A percentile compares a stretch with the other conserved stretches of the same genome.
These are phyloP conservation scores for Hypoxylon rickii DNA, from an alignment of 495 filamentous ascomycete species.

Conservation along the genomic window DNA sequence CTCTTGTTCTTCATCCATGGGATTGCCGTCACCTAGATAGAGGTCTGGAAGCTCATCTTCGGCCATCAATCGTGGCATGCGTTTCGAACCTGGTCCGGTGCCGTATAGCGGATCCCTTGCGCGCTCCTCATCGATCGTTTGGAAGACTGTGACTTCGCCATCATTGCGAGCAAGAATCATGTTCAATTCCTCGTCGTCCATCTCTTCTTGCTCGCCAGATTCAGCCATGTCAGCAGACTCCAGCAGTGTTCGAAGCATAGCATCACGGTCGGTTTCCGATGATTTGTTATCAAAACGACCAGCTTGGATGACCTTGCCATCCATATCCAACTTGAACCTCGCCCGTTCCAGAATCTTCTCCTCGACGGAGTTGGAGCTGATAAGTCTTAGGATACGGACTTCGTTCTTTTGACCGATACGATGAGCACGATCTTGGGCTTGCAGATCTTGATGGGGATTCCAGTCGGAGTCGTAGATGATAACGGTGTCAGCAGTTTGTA, in stretches of 20 bases:
- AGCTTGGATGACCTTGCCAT: slow-evolving; percentile 98
- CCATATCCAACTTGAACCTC: slow-evolving; percentile 97
- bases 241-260: slow-evolving; percentile 86
- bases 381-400: slow-evolving; percentile 91
- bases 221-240: slow-evolving; percentile 91
- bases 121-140: slow-evolving; percentile 78
- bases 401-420: slow-evolving; percentile 99
- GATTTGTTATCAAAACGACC: slow-evolving; percentile 99
- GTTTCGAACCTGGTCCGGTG: slow-evolving; percentile 60
- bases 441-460: slow-evolving; percentile 99
- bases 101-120: slow-evolving; percentile 69
- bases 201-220: slow-evolving; percentile 80
- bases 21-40: slow-evolving; percentile 84
- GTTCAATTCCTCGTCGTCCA: slow-evolving; percentile 97
- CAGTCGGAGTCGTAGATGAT: slow-evolving; percentile 99
- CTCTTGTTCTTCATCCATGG: slow-evolving; percentile 73
- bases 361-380: slow-evolving; percentile 95
- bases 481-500: slow-evolving; percentile 97
- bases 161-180: slow-evolving; percentile 81
- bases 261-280: slow-evolving; percentile 96
- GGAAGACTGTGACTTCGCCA: slow-evolving; percentile 70
- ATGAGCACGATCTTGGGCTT: slow-evolving; percentile 99
- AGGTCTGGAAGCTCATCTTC: slow-evolving; percentile 92
- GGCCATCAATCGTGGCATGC: slow-evolving; percentile 76
- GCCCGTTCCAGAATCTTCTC: slow-evolving; percentile 98